Evolutionary conservation across 2,329 filamentous ascomycete genomes (phyloP).

Genomic region (Dactylonectria macrodidyma): DNA sequence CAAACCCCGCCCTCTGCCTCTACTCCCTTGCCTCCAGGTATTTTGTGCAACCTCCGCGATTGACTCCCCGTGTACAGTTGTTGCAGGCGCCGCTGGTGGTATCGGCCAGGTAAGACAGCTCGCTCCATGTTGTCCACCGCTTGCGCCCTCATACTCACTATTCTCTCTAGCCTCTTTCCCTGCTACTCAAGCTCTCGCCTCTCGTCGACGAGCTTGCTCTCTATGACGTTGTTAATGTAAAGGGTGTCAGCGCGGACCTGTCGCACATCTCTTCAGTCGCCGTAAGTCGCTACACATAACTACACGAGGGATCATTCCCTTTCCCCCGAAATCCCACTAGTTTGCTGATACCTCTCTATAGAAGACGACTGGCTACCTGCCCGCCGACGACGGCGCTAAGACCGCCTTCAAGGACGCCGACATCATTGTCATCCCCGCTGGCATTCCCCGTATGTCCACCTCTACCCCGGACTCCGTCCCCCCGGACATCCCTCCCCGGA

Average conservation of each 20-base stretch:
- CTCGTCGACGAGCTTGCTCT: constrained; percentile 93
- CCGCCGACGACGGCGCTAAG: constrained; percentile 88
- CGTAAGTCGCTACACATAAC: constrained; percentile 60
- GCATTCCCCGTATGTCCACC: constrained; percentile 87
- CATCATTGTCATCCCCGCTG: constrained; percentile 96
- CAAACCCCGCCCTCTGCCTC: constrained; percentile 44
- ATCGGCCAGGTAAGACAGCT: constrained; percentile 87
- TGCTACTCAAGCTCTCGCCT: constrained; percentile 92
- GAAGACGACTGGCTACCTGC: constrained; percentile 92
- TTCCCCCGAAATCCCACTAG: constrained; percentile 40
- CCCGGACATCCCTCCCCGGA: constrained; percentile 39
- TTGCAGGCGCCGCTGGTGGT: constrained; percentile 97
- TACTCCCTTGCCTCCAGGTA: constrained; percentile 1
- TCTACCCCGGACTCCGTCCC: constrained; percentile 33
- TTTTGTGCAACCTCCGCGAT: constrained; percentile 1
- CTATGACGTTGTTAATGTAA: constrained; percentile 99
- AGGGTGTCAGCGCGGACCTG: constrained; percentile 94
- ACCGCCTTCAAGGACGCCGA: constrained; percentile 92
- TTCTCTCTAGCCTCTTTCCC: constrained; percentile 84
- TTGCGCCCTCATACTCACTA: constrained; percentile 36
- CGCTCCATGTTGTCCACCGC: constrained; percentile 16
- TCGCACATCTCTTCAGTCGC: constrained; percentile 96
- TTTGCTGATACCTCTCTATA: constrained; percentile 58
- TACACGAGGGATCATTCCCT: constrained; percentile 36
- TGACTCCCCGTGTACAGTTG: constrained; percentile 63